Conservation (phyloP, 179 eudicot species). For the Patellifolia procumbens region DNA sequence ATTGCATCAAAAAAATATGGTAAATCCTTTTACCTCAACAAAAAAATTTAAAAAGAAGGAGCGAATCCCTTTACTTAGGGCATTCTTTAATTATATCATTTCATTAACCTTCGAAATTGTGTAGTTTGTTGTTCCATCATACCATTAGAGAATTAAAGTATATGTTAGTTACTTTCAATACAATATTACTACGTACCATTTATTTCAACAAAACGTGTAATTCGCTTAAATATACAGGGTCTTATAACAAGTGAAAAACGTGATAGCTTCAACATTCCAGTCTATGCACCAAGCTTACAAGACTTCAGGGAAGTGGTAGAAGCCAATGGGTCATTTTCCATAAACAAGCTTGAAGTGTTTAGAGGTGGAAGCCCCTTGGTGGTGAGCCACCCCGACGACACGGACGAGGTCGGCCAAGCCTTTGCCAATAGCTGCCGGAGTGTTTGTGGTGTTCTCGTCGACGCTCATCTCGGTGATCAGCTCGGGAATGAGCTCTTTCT, state of each 20-base stretch:
- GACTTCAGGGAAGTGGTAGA: conserved; percentile 90
- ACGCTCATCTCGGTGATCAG: conserved; percentile 80
- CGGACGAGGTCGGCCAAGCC: conserved; percentile 73
- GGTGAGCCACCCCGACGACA: conserved; percentile 67
- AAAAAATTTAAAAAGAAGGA: too few species aligned
- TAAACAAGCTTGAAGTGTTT: conserved; percentile 76
- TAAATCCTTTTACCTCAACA: too few species aligned
- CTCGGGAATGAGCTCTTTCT: conserved; percentile 68
- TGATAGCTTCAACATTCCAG: conserved; percentile 88
- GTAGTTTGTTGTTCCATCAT: too few species aligned
- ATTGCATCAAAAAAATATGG: too few species aligned
- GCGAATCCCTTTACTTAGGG: too few species aligned
- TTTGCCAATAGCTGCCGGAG: conserved; percentile 78
- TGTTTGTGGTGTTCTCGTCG: conserved; percentile 84
- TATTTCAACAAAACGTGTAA: background rate
- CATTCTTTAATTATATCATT: too few species aligned
- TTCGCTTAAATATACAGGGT: conserved; percentile 40
- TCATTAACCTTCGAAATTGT: too few species aligned
- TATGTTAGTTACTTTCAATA: background rate
- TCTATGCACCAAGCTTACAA: conserved; percentile 77
- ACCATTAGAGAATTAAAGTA: too few species aligned
- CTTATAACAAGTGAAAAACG: conserved; percentile 69
- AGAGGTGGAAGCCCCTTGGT: conserved; percentile 92
- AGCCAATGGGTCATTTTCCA: conserved; percentile 60
- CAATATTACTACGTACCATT: background rate